Percentiles rank a stretch among this genome's conserved stretches.
Evolutionary conservation across 768 basidiomycete species (phyloP).

Genomic region (Mycena amicta): DNA sequence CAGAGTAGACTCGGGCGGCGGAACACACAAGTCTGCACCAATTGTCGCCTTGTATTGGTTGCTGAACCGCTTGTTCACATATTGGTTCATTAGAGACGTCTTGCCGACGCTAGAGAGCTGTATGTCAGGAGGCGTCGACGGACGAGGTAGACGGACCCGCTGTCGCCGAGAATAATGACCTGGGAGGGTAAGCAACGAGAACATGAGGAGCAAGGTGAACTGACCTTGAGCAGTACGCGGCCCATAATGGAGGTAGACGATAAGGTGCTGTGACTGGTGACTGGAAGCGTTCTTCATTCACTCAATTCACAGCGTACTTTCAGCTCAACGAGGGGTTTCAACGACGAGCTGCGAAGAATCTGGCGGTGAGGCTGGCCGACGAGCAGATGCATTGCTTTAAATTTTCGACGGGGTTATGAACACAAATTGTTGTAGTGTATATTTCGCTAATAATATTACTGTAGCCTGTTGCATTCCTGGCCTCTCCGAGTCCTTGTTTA

Average conservation of each 20-base stretch:
- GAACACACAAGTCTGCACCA: conserved; percentile 89
- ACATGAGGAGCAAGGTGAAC: conserved; percentile 7
- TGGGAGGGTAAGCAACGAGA: too few relatives aligned
- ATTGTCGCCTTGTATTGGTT: conserved; percentile 99
- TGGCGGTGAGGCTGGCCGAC: too few relatives aligned
- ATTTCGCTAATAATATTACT: too few relatives aligned
- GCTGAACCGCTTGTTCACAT: conserved; percentile 99
- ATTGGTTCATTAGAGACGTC: conserved; percentile 99
- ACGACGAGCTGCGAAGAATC: too few relatives aligned
- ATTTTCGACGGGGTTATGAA: too few relatives aligned
- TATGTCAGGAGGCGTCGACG: conserved; percentile 16
- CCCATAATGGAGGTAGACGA: conserved; percentile 56
- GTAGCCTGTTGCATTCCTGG: too few relatives aligned
- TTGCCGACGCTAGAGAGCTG: conserved; percentile 78
- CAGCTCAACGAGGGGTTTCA: too few relatives aligned
- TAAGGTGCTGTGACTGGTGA: not conserved
- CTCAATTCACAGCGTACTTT: conserved; percentile 74
- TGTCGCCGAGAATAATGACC: conserved; percentile 99
- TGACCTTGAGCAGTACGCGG: conserved; percentile 83
- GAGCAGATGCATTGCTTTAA: too few relatives aligned
- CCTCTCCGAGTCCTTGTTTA: too few relatives aligned
- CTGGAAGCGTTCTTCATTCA: conserved; percentile 7
- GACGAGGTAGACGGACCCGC: conserved; percentile 63
- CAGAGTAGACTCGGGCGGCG: conserved; percentile 12
- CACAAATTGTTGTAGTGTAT: too few relatives aligned